phyloP scores from a whole-genome alignment of 2,329 filamentous ascomycete species.

The Tolypocladium endophyticum region DNA sequence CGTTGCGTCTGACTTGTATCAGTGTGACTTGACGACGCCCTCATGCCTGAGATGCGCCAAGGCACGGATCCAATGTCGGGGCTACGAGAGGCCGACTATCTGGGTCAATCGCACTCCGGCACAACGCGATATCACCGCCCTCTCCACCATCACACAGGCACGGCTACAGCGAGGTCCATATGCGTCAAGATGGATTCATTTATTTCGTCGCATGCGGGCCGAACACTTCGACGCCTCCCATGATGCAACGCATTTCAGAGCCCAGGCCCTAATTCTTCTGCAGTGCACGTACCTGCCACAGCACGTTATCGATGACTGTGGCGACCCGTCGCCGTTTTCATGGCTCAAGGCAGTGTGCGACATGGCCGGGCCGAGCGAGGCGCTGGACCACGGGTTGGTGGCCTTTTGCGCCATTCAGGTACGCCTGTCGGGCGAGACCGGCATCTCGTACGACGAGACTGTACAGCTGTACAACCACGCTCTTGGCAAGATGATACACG shows the following conservation, averaged over 20 bases:
- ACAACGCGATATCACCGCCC: not conserved
- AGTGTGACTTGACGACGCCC: not conserved
- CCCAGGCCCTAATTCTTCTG: not conserved
- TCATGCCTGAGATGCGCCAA: not conserved
- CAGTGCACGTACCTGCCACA: not conserved
- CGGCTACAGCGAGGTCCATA: not conserved
- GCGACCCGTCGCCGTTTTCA: not conserved
- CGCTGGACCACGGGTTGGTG: not conserved
- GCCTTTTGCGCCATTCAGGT: not conserved
- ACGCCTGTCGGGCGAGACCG: not conserved
- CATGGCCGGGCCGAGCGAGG: not conserved
- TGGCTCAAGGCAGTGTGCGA: not conserved
- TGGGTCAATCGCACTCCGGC: not conserved
- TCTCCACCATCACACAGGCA: not conserved
- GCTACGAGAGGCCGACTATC: not conserved
- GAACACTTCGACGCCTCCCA: not conserved
- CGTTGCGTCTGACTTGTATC: not conserved
- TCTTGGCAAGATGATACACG: not conserved
- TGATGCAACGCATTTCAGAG: not conserved
- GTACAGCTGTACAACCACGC: not conserved
- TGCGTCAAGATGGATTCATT: not conserved
- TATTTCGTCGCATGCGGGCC: not conserved
- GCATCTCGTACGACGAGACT: not conserved
- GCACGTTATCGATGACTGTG: not conserved
- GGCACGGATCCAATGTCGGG: not conserved